Percentiles rank a stretch among this genome's conserved stretches.
phyloP scores from a whole-genome alignment of 192 early-diverging fungal species.

The Linnemannia exigua region DNA sequence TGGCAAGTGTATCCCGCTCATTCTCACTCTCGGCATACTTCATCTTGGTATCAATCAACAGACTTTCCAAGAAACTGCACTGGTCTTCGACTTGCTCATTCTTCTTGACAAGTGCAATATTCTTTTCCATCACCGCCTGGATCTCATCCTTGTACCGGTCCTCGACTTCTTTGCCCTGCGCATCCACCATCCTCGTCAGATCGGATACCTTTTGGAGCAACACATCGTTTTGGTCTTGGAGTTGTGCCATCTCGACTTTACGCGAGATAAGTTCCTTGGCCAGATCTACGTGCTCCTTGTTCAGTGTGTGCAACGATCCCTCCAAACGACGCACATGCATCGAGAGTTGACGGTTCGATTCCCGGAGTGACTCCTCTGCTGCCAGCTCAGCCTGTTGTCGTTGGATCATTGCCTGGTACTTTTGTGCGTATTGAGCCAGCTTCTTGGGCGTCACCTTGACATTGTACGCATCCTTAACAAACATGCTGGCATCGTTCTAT shows the following conservation, averaged over 20 bases:
- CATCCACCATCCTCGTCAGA: constrained; percentile 72
- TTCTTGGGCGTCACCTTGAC: constrained; percentile 79
- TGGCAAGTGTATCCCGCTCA: constrained; percentile 77
- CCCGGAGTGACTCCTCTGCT: constrained; percentile 72
- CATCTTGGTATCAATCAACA: constrained; percentile 83
- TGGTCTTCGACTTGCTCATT: constrained; percentile 77
- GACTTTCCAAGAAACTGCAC: constrained; percentile 75
- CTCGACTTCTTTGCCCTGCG: constrained; percentile 73
- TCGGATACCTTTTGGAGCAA: constrained; percentile 69
- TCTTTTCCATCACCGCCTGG: constrained; percentile 85
- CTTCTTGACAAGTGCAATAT: constrained; percentile 77
- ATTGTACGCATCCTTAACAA: constrained; percentile 87
- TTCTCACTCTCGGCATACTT: constrained; percentile 90
- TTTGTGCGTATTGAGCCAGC: constrained; percentile 79
- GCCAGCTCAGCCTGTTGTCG: constrained; percentile 79
- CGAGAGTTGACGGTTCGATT: constrained; percentile 78
- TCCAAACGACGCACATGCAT: constrained; percentile 78
- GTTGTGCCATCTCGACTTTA: constrained; percentile 69
- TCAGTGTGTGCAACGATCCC: constrained; percentile 73
- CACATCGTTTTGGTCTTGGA: constrained; percentile 70
- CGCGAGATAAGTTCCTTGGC: constrained; percentile 74
- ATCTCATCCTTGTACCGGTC: constrained; percentile 77
- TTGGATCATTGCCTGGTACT: constrained; percentile 65
- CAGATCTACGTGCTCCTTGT: constrained; percentile 81
- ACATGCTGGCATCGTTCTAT: constrained; percentile 74